These are phyloP conservation scores for Gentiana straminea DNA, from an alignment of 257 asterid species.

Conservation along the genomic window DNA sequence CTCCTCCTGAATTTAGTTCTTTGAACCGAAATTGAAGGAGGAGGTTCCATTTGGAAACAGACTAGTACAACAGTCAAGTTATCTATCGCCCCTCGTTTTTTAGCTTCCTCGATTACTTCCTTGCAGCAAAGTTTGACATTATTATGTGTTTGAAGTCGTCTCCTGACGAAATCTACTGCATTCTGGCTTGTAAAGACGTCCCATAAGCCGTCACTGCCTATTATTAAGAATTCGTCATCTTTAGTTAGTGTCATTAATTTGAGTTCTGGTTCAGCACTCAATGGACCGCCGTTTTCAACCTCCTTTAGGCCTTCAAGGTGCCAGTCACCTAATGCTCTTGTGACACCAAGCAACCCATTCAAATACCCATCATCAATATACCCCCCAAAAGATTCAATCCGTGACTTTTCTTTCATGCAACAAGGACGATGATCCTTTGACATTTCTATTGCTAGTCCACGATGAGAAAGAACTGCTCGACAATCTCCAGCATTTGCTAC, in stretches of 20 bases:
- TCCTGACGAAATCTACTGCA: conserved; percentile 73
- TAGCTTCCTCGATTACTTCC: conserved; percentile 81
- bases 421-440: conserved; percentile 77
- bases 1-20: conserved; percentile 56
- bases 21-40: conserved; percentile 35
- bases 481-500: conserved; percentile 96
- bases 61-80: conserved; percentile 72
- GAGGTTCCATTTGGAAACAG: conserved; percentile 65
- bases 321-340: conserved; percentile 91
- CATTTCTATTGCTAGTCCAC: conserved; percentile 76
- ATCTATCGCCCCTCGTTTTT: conserved; percentile 56
- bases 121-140: conserved; percentile 64
- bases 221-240: conserved; percentile 84
- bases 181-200: conserved; percentile 77
- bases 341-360: conserved; percentile 66
- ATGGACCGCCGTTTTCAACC: conserved; percentile 51
- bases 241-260: conserved; percentile 49
- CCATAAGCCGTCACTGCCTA: conserved; percentile 87
- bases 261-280: conserved; percentile 90
- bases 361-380: conserved; percentile 62
- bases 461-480: conserved; percentile 74
- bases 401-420: conserved; percentile 42
- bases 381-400: conserved; percentile 77
- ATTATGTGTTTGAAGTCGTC: conserved; percentile 73
- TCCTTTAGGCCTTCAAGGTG: conserved; percentile 82